Conservation (phyloP, 768 basidiomycete species). For the Cystobasidium ongulense region DNA sequence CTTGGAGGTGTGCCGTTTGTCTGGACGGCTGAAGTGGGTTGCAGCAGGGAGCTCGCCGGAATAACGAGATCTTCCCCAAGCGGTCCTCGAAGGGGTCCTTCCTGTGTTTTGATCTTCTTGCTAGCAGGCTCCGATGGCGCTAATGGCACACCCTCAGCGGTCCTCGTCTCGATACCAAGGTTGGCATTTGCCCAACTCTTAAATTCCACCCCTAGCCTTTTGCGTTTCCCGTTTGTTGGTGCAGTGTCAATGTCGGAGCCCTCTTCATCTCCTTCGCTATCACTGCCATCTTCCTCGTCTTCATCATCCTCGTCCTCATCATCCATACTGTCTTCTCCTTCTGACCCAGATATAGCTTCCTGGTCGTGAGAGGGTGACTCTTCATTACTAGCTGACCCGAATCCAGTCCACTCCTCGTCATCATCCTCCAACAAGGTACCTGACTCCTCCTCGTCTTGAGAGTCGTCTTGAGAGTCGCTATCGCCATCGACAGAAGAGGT, state of each 20-base stretch:
- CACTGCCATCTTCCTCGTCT: not conserved
- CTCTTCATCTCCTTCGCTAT: not conserved
- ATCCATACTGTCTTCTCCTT: slow-evolving; percentile 1
- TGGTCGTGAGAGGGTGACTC: slow-evolving; percentile 24
- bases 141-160: slow-evolving; percentile 33
- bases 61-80: slow-evolving; percentile 11
- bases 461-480: slow-evolving; percentile 24
- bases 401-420: slow-evolving; percentile 25
- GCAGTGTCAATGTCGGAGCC: not conserved
- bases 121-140: slow-evolving; percentile 39
- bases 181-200: slow-evolving; percentile 10
- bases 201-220: not conserved
- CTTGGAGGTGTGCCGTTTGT: slow-evolving; percentile 33
- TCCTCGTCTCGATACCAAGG: slow-evolving; percentile 7
- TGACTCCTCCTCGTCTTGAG: not conserved
- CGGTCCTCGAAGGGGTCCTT: slow-evolving; percentile 11
- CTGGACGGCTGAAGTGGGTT: slow-evolving; percentile 28
- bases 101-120: slow-evolving; percentile 20
- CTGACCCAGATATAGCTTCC: slow-evolving; percentile 12
- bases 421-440: slow-evolving; percentile 25
- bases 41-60: slow-evolving; percentile 23
- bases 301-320: not conserved
- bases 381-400: slow-evolving; percentile 27
- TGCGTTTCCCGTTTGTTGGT: not conserved
- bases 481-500: slow-evolving; percentile 35